Evolutionary conservation across 2,329 filamentous ascomycete genomes (phyloP).

Genomic region (Phaeosphaeriaceae sp.): DNA sequence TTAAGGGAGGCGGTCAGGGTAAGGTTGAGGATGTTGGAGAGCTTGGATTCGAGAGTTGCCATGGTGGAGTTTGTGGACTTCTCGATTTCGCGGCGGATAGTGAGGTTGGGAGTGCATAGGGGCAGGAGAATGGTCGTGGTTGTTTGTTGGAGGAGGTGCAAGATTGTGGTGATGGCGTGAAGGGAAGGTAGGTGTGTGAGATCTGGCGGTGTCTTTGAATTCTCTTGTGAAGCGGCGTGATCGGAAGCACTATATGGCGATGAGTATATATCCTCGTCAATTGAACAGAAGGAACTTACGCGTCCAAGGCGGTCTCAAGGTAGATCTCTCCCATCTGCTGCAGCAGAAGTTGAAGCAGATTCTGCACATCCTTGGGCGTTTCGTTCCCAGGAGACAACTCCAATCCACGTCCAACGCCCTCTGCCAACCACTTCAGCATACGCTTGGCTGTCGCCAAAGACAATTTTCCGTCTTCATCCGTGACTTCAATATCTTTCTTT

Average conservation of each 20-base stretch:
- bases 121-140: slow-evolving; percentile 90
- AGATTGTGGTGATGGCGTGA: slow-evolving; percentile 83
- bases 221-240: slow-evolving; percentile 78
- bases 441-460: slow-evolving; percentile 90
- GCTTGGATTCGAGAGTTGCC: slow-evolving; percentile 83
- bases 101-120: slow-evolving; percentile 87
- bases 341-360: slow-evolving; percentile 82
- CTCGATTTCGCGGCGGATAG: slow-evolving; percentile 88
- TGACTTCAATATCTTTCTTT: slow-evolving; percentile 87
- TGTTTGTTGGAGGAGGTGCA: slow-evolving; percentile 92
- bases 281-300: slow-evolving; percentile 45
- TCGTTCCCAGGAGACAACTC: slow-evolving; percentile 89
- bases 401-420: slow-evolving; percentile 88
- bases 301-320: slow-evolving; percentile 70
- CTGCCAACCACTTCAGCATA: slow-evolving; percentile 97
- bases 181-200: slow-evolving; percentile 82
- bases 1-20: slow-evolving; percentile 77
- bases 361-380: slow-evolving; percentile 91
- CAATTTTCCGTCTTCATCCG: slow-evolving; percentile 85
- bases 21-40: slow-evolving; percentile 73
- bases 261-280: slow-evolving; percentile 13
- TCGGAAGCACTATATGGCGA: slow-evolving; percentile 60
- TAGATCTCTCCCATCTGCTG: slow-evolving; percentile 88
- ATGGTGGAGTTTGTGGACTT: slow-evolving; percentile 78
- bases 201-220: slow-evolving; percentile 84